phyloP scores from a whole-genome alignment of 2,329 filamentous ascomycete species.

The Dactylellina haptotyla region DNA sequence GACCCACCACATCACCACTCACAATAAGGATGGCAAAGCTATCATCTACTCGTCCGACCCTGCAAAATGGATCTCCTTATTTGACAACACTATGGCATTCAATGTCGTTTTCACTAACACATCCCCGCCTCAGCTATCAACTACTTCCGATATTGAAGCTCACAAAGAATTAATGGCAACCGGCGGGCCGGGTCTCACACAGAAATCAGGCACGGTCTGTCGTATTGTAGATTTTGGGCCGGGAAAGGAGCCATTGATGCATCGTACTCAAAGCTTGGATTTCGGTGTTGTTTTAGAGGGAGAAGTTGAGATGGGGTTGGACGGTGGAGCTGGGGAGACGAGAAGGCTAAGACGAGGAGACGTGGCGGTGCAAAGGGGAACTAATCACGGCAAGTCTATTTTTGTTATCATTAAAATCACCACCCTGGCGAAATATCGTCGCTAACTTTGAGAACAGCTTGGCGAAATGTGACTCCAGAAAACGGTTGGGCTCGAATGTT shows the following conservation, averaged over 20 bases:
- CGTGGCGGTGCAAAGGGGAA: slow-evolving; percentile 68
- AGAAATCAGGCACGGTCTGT: slow-evolving; percentile 62
- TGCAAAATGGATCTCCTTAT: slow-evolving; percentile 56
- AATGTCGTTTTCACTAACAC: slow-evolving; percentile 63
- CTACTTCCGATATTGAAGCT: slow-evolving; percentile 60
- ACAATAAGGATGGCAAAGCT: slow-evolving; percentile 61
- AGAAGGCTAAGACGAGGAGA: slow-evolving; percentile 66
- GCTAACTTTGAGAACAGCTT: not conserved
- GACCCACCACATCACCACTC: slow-evolving; percentile 60
- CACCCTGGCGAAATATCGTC: not conserved
- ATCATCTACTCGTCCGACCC: slow-evolving; percentile 59
- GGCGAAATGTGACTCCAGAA: slow-evolving; percentile 29
- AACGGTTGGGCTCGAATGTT: slow-evolving; percentile 24
- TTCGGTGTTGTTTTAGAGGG: slow-evolving; percentile 69
- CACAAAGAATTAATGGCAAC: slow-evolving; percentile 57
- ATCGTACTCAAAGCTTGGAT: slow-evolving; percentile 68
- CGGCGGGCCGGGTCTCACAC: slow-evolving; percentile 42
- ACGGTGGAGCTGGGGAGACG: slow-evolving; percentile 64
- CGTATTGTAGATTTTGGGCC: slow-evolving; percentile 66
- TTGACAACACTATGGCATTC: slow-evolving; percentile 60
- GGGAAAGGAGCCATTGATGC: slow-evolving; percentile 64
- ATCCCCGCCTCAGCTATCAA: slow-evolving; percentile 61
- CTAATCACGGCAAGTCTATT: slow-evolving; percentile 63
- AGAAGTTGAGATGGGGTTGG: slow-evolving; percentile 66
- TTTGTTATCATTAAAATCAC: not conserved